Base-by-base conservation (phyloP, 1,284 basidiomycete species). In the Paramarasmius palmivorus region DNA sequence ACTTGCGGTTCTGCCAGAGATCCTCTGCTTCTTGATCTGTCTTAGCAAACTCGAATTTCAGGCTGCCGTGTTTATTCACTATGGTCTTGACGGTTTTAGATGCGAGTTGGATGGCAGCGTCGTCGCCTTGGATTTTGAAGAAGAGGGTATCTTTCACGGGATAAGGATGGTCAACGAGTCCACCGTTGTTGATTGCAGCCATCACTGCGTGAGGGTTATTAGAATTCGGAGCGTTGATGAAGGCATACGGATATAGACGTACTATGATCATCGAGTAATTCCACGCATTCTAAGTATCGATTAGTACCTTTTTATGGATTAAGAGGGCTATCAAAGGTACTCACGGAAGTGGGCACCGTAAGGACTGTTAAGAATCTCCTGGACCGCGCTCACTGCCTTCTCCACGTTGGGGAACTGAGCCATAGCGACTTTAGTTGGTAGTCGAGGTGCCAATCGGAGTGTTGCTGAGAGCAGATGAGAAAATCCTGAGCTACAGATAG, bases 1-100 rank as follows among this genome's bases (percentile, higher is more conserved):
- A 88, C 73, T 97, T 98, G 45, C 86, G 76, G 58, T 92, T 92
- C 62, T 89, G 81, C 95, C 95, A 98, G 10, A 98, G 72, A 55
- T 86, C 83, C 2, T 85, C 84, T 0, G 90, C 92, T 65, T 93
- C 90, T 42, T 85, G 73, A 35, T 92, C 85, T 10, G 86, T 87
- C 26, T 79, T 75, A 8, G 92, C 90, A 63, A 95, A 92, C 61
- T 87, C 77, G 61, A 95, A 92, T 41, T 78, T 77, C 12, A 69
- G 74, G 49, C 90, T 85, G 1, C 85, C 82, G 65, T 95, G 85
- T 60, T 76, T 82, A 56, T 82, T 76, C 9, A 86, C 79, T 39
- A 95, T 83, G 10, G 68, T 63, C 61, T 84, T 72, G 37, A 92
- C 79, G 3, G 74, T 70, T 45, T 79, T 74, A 1, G 88, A 82